A percentile compares a stretch with the other conserved stretches of the same genome.
phyloP scores from a whole-genome alignment of 192 early-diverging fungal genomes.

The Dissophora ornata region DNA sequence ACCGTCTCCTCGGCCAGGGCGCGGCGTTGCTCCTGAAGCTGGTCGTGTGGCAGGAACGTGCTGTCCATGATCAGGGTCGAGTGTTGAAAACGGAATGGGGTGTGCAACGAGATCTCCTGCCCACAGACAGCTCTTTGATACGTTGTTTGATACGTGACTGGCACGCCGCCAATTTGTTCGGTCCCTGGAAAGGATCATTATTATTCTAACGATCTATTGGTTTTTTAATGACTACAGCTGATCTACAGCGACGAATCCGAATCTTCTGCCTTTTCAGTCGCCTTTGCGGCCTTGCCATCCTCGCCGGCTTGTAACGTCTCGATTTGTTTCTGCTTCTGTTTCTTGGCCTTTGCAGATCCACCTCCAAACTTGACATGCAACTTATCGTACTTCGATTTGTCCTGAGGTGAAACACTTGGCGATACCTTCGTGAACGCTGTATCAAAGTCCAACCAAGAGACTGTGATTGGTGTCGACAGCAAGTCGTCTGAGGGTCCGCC shows the following conservation, averaged over 20 bases:
- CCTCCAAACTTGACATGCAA: conserved; percentile 60
- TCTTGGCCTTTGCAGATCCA: conserved; percentile 35
- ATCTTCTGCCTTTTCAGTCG: conserved; percentile 9
- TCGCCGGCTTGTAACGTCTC: conserved; percentile 3
- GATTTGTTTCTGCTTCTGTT: conserved; percentile 28
- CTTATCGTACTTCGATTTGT: conserved; percentile 59
- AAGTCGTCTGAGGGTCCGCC: conserved; percentile 19
- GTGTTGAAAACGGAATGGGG: neutral
- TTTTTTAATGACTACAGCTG: too few species aligned
- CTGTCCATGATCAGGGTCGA: conserved; percentile 16
- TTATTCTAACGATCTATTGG: too few species aligned
- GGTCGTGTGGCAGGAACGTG: conserved; percentile 24
- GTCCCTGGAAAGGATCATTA: too few species aligned
- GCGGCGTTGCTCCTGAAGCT: conserved; percentile 39
- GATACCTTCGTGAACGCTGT: conserved; percentile 83
- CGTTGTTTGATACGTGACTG: too few species aligned
- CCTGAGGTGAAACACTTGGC: conserved; percentile 79
- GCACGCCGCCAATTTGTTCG: too few species aligned
- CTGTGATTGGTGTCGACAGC: conserved; percentile 59
- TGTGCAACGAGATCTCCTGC: too few species aligned
- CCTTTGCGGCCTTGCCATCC: neutral
- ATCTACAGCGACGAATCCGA: conserved; percentile 41
- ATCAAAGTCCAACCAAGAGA: conserved; percentile 76
- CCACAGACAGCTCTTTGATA: too few species aligned
- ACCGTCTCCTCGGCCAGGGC: conserved; percentile 53